phyloP scores from a whole-genome alignment of 768 basidiomycete genomes.

The Wakefieldia striispora region DNA sequence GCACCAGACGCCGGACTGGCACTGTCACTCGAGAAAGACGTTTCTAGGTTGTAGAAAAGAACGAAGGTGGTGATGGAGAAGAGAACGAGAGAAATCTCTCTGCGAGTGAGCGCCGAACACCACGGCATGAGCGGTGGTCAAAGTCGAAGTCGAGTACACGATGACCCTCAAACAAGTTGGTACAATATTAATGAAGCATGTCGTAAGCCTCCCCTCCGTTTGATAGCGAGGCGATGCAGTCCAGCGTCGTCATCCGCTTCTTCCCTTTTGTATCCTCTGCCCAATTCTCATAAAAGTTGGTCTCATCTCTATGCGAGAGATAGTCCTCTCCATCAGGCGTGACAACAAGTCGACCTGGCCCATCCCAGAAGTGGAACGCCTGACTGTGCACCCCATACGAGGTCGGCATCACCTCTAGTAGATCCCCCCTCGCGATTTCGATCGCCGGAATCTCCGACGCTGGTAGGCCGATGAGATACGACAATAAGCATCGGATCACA shows the following conservation, averaged over 20 bases:
- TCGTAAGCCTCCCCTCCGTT: slow-evolving; percentile 8
- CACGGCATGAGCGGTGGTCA: slow-evolving; percentile 47
- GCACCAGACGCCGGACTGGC: slow-evolving; percentile 36
- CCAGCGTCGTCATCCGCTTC: slow-evolving; percentile 37
- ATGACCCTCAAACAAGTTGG: background rate
- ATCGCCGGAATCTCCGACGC: slow-evolving; percentile 97
- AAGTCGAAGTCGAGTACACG: background rate
- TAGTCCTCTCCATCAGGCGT: slow-evolving; percentile 33
- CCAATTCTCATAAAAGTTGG: slow-evolving; percentile 88
- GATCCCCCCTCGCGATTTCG: slow-evolving; percentile 92
- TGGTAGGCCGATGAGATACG: slow-evolving; percentile 90
- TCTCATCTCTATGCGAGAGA: slow-evolving; percentile 51
- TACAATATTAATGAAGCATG: slow-evolving; percentile 4
- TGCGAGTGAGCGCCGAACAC: slow-evolving; percentile 64
- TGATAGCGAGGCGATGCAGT: slow-evolving; percentile 26
- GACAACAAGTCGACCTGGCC: slow-evolving; percentile 61
- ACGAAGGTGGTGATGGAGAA: slow-evolving; percentile 65
- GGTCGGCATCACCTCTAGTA: slow-evolving; percentile 90
- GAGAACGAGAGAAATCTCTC: slow-evolving; percentile 69
- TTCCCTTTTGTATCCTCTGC: slow-evolving; percentile 73
- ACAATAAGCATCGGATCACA: slow-evolving; percentile 93
- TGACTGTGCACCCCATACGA: slow-evolving; percentile 89
- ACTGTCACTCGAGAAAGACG: slow-evolving; percentile 53
- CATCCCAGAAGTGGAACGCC: slow-evolving; percentile 92
- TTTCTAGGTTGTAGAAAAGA: slow-evolving; percentile 72